These are phyloP conservation scores for Diaporthe sp. DNA, from an alignment of 2,329 filamentous ascomycete species.

Conservation along the genomic window DNA sequence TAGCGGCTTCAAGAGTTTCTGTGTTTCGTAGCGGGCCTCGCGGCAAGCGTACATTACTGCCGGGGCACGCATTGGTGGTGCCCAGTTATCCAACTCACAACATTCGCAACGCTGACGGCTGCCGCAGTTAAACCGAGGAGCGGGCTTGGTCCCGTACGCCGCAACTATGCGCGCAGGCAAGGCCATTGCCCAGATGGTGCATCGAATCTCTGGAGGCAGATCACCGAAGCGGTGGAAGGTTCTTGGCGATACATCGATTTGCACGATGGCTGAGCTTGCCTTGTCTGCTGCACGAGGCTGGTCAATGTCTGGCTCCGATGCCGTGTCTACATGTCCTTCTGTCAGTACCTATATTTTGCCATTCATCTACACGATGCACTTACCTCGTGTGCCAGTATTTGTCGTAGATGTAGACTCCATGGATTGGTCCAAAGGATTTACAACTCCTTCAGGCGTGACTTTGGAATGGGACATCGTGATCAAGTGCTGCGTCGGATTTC, in stretches of 20 bases:
- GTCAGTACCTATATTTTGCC: background rate
- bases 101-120: background rate
- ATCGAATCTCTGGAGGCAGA: background rate
- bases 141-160: background rate
- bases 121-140: background rate
- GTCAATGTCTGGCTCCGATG: fast-evolving
- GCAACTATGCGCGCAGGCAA: background rate
- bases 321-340: background rate
- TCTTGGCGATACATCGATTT: too few species aligned
- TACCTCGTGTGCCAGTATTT: too few species aligned
- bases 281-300: background rate
- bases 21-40: background rate
- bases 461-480: too few species aligned
- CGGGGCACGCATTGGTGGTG: background rate
- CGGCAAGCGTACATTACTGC: background rate
- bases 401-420: too few species aligned
- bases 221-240: background rate
- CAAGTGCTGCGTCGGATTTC: too few species aligned
- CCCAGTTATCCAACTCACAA: background rate
- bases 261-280: background rate
- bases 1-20: background rate
- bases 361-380: too few species aligned
- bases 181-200: background rate
- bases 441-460: too few species aligned
- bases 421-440: too few species aligned